Conservation (phyloP, 1,284 basidiomycete genomes). For the Malassezia slooffiae region DNA sequence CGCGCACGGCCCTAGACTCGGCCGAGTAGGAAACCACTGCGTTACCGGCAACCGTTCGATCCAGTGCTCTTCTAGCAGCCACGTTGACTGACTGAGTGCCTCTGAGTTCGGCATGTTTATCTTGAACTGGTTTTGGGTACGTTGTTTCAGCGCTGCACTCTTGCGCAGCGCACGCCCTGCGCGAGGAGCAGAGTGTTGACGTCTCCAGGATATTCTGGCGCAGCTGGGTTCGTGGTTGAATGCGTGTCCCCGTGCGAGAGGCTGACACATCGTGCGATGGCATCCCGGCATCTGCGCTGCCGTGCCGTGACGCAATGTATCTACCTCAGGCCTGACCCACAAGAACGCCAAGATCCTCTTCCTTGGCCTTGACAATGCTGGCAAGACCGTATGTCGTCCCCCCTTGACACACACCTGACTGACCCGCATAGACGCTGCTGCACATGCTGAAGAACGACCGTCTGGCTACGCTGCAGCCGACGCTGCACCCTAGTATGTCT, state of each 20-base stretch:
- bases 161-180: too few species aligned
- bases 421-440: slow-evolving; percentile 94
- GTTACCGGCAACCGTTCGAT: too few species aligned
- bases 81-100: too few species aligned
- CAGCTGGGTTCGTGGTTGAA: slow-evolving; percentile 35
- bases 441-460: slow-evolving; percentile 99
- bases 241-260: slow-evolving; percentile 7
- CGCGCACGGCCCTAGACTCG: too few species aligned
- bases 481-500: slow-evolving; percentile 88
- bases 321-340: slow-evolving; percentile 87
- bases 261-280: neutral
- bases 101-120: slow-evolving; percentile 44
- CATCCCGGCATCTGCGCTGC: slow-evolving; percentile 1
- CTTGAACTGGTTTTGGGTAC: slow-evolving; percentile 47
- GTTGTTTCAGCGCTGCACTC: slow-evolving; percentile 7
- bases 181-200: neutral
- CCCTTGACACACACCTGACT: slow-evolving; percentile 11
- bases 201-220: slow-evolving; percentile 40
- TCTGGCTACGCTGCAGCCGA: slow-evolving; percentile 92
- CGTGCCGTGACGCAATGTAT: neutral
- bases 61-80: too few species aligned
- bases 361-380: slow-evolving; percentile 91
- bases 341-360: slow-evolving; percentile 99
- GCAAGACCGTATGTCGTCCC: slow-evolving; percentile 72
- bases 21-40: too few species aligned